phyloP scores from a whole-genome alignment of 768 basidiomycete species.

The Lactarius sanguifluus region DNA sequence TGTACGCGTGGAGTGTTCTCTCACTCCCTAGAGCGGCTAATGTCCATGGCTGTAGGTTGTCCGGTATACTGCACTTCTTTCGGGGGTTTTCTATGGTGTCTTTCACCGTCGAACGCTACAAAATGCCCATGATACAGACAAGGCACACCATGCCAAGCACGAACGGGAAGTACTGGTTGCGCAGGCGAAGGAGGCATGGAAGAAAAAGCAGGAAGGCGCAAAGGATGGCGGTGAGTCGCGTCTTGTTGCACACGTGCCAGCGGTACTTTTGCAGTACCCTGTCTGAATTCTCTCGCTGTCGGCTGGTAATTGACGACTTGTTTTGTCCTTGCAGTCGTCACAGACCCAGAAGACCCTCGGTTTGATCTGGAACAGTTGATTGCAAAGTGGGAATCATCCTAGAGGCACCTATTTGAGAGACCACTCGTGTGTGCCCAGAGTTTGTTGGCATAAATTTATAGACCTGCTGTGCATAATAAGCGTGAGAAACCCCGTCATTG shows the following conservation, averaged over 20 bases:
- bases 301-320: constrained; percentile 8
- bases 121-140: constrained; percentile 72
- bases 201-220: constrained; percentile 62
- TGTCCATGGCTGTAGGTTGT: constrained; percentile 57
- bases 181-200: constrained; percentile 90
- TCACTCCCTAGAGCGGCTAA: background rate
- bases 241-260: background rate
- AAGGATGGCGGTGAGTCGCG: constrained; percentile 57
- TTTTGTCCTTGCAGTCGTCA: constrained; percentile 60
- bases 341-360: constrained; percentile 91
- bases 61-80: constrained; percentile 87
- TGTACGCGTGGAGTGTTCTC: constrained; percentile 15
- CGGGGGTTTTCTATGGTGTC: constrained; percentile 89
- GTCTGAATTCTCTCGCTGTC: background rate
- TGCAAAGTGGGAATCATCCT: constrained; percentile 70
- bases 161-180: constrained; percentile 73
- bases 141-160: constrained; percentile 70
- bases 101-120: constrained; percentile 90
- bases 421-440: constrained; percentile 15
- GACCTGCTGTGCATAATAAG: constrained; percentile 12
- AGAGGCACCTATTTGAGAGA: constrained; percentile 28
- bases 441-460: constrained; percentile 26
- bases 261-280: background rate
- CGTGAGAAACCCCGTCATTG: constrained; percentile 20
- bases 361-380: constrained; percentile 95